Conservation (phyloP, 495 filamentous ascomycete species). For the Haplographium delicatum region DNA sequence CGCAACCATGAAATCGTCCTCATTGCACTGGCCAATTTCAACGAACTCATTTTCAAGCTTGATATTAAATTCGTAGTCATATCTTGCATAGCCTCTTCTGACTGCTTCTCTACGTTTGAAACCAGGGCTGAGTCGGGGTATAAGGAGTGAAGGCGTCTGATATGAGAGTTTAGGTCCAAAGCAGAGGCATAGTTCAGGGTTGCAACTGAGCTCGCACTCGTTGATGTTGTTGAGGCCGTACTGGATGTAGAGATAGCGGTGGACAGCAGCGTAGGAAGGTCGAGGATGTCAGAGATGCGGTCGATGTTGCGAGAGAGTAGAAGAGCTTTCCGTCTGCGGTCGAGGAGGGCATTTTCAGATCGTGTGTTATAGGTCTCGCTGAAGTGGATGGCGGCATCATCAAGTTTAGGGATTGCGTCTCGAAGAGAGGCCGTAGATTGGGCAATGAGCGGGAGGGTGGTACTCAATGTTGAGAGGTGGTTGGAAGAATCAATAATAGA, state of each 20-base stretch:
- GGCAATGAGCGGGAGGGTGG: slow-evolving; percentile 61
- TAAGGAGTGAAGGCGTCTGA: slow-evolving; percentile 75
- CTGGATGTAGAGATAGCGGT: slow-evolving; percentile 60
- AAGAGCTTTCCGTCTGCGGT: slow-evolving; percentile 72
- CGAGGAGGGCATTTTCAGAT: slow-evolving; percentile 68
- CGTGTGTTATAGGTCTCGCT: slow-evolving; percentile 74
- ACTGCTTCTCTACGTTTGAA: slow-evolving; percentile 64
- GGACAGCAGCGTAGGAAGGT: slow-evolving; percentile 81
- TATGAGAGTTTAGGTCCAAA: slow-evolving; percentile 89
- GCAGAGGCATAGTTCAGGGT: slow-evolving; percentile 77
- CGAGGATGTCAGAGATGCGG: slow-evolving; percentile 82
- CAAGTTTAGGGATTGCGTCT: slow-evolving; percentile 69
- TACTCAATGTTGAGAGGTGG: slow-evolving; percentile 65
- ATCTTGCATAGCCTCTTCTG: slow-evolving; percentile 81
- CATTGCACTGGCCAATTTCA: slow-evolving; percentile 88
- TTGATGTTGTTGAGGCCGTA: slow-evolving; percentile 43
- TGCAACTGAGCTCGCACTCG: slow-evolving; percentile 20
- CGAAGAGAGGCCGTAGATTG: slow-evolving; percentile 59
- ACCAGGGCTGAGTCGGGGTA: slow-evolving; percentile 77
- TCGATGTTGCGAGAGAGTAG: slow-evolving; percentile 87
- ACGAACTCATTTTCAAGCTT: slow-evolving; percentile 64
- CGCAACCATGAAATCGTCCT: slow-evolving; percentile 90
- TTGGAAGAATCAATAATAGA: slow-evolving; percentile 75
- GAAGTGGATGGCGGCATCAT: slow-evolving; percentile 72
- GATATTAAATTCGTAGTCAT: slow-evolving; percentile 84